Base-by-base conservation (phyloP, 805 yeast genomes). In the Wickerhamiella musiphila region DNA sequence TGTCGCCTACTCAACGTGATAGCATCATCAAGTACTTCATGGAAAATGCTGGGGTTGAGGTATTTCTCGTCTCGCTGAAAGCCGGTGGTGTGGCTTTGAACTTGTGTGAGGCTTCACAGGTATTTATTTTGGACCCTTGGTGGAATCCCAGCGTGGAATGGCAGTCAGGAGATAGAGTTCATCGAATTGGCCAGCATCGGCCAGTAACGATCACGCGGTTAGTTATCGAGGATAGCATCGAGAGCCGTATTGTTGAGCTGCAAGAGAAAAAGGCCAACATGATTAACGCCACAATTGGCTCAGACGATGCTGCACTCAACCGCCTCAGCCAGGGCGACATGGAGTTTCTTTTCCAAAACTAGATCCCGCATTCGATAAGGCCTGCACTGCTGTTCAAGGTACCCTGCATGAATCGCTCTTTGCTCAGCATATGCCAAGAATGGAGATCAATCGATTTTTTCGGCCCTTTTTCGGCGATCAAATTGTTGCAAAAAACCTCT, bases 21-120 rank as follows among this genome's bases (percentile, higher is more conserved):
- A 78, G 76, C 40, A 79, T 93, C 15, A 90, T 90, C 52, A 68
- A 73, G 45, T 72, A 82, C 51, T 90, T 90, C 46, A 81, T 90
- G 94, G 84, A 78, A 31, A 86, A 79, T 38, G 78, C 94, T 0
- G 68, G 68, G 27, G 94, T 86, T 24, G 98, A 90, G 53, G 93
- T 90, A 6, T 90, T 90, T 49, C 56, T 90, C 40, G 98, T 90
- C 6, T 82, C 94, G 22, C 65, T 90, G 46, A 90, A 90, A 50
- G 99, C 99, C 0, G 99, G 99, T 43, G 99, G 99, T 57, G 98
- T 90, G 26, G 98, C 98, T 0, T 63, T 90, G 42, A 90, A 90
- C 51, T 62, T 90, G 41, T 86, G 94, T 48, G 99, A 92, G 48
- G 96, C 98, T 0, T 83, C 92, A 2, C 96, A 86, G 48, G 96